Evolutionary conservation across 2,329 filamentous ascomycete genomes (phyloP).

Genomic region (Penicillium expansum): DNA sequence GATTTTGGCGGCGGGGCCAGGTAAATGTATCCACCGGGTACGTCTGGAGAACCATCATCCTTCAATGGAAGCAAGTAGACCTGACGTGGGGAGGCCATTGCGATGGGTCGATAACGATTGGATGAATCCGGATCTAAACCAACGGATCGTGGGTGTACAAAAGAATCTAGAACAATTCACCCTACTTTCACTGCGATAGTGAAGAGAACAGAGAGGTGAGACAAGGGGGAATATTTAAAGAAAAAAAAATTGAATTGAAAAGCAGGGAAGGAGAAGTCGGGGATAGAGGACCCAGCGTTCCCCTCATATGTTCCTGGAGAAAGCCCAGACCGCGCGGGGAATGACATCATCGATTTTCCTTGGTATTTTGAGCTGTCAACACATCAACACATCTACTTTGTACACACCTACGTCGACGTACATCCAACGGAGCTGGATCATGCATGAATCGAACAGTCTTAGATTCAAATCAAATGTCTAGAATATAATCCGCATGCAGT

Average conservation of each 20-base stretch:
- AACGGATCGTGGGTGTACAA: slow-evolving; percentile 1
- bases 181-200: slow-evolving; percentile 2
- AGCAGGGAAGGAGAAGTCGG: slow-evolving; percentile 3
- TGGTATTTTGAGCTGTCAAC: background rate
- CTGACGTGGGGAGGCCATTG: slow-evolving; percentile 40
- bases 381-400: too few species aligned
- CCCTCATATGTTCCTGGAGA: slow-evolving; percentile 14
- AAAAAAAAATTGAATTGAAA: background rate
- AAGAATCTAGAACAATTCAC: slow-evolving; percentile 2
- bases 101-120: slow-evolving; percentile 5
- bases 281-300: slow-evolving; percentile 4
- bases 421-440: too few species aligned
- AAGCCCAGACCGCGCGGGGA: slow-evolving; percentile 6
- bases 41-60: slow-evolving; percentile 86
- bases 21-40: slow-evolving; percentile 88
- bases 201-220: background rate
- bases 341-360: slow-evolving; percentile 13
- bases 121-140: background rate
- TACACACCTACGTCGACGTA: background rate
- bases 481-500: slow-evolving; percentile 1
- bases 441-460: background rate
- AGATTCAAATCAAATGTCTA: slow-evolving; percentile 1
- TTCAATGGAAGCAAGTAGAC: slow-evolving; percentile 88
- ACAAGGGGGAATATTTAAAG: background rate
- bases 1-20: slow-evolving; percentile 73